Conservation (phyloP, 805 yeast species). For the Candida corydali region DNA sequence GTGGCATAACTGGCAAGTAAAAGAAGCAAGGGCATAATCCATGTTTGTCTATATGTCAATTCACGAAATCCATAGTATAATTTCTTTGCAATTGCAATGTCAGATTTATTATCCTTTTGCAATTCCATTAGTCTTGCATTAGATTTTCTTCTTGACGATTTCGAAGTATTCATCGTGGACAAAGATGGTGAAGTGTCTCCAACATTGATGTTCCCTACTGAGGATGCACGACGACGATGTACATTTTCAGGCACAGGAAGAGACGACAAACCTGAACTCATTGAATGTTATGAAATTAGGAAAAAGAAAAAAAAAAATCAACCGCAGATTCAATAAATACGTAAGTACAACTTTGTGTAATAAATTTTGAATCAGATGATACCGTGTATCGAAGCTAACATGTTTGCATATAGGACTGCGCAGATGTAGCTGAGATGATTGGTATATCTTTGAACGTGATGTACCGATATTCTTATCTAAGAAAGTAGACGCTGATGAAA, state of each 20-base stretch:
- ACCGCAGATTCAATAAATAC: neutral
- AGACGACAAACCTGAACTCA: conserved; percentile 6
- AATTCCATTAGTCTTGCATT: conserved; percentile 29
- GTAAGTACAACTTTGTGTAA: neutral
- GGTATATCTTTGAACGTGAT: too few species aligned
- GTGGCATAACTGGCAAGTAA: conserved; percentile 36
- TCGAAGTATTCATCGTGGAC: conserved; percentile 57
- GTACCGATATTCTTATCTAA: too few species aligned
- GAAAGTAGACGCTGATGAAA: too few species aligned
- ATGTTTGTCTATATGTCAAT: conserved; percentile 55
- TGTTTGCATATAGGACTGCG: neutral
- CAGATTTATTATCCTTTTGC: conserved; percentile 27
- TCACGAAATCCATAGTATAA: conserved; percentile 57
- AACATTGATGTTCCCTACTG: conserved; percentile 68
- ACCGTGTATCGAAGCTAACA: neutral
- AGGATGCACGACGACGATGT: conserved; percentile 50
- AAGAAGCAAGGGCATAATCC: conserved; percentile 65
- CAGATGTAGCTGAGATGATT: too few species aligned
- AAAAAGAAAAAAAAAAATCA: neutral
- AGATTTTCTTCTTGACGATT: conserved; percentile 32
- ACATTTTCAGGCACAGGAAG: conserved; percentile 2
- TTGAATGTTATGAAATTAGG: neutral
- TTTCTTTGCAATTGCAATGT: conserved; percentile 52
- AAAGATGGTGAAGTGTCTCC: conserved; percentile 74
- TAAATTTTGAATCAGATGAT: too few species aligned